phyloP scores from a whole-genome alignment of 2,329 filamentous ascomycete species.

The Fusarium tupiense region DNA sequence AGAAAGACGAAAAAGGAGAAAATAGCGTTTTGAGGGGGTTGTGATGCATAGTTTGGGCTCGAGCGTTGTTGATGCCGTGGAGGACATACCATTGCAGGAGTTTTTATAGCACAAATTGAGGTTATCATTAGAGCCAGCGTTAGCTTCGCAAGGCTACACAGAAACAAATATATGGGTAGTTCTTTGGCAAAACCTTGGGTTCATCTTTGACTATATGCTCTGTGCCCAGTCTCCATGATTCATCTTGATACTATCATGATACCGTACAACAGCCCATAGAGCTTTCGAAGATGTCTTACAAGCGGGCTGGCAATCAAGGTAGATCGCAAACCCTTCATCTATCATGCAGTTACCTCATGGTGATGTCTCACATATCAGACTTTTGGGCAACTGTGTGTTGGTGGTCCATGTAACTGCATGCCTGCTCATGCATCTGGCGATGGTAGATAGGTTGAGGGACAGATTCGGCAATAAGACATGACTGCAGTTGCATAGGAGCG shows the following conservation, averaged over 20 bases:
- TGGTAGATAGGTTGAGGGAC: neutral
- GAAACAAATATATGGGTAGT: neutral
- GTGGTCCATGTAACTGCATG: neutral
- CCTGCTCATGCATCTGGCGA: neutral
- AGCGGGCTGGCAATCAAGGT: neutral
- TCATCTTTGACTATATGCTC: neutral
- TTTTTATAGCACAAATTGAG: neutral
- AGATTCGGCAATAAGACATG: too few species aligned
- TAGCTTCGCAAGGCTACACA: neutral
- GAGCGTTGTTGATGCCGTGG: conserved; percentile 1
- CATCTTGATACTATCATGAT: neutral
- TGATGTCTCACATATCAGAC: neutral
- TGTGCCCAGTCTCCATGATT: neutral
- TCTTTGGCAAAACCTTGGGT: neutral
- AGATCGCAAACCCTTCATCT: neutral
- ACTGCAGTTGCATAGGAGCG: neutral
- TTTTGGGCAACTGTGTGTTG: neutral
- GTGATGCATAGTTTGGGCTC: neutral
- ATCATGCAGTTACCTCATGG: neutral
- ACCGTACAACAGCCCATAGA: neutral
- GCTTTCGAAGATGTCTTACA: neutral
- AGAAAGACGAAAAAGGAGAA: neutral
- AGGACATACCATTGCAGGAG: conserved; percentile 23
- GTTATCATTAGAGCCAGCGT: conserved; percentile 4
- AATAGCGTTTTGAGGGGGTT: neutral